Percentiles rank a stretch among this genome's conserved stretches.
phyloP scores from a whole-genome alignment of 768 basidiomycete genomes.

The Rhizopogon salebrosus region DNA sequence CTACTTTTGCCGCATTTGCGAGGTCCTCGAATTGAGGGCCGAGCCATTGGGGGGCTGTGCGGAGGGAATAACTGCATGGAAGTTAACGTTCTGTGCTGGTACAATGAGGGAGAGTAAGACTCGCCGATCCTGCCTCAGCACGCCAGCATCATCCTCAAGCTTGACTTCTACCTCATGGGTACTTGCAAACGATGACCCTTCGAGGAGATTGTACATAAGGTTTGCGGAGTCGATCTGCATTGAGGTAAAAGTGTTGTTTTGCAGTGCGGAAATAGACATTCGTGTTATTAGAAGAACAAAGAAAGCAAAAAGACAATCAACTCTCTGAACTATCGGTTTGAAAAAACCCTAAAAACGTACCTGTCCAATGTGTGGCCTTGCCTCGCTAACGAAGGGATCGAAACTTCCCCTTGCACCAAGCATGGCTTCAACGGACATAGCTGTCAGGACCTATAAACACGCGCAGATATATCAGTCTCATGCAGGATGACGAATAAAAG shows the following conservation, averaged over 20 bases:
- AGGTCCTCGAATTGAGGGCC: constrained; percentile 85
- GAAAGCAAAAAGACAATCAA: background rate
- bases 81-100: background rate
- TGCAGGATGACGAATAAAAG: background rate
- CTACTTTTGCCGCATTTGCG: constrained; percentile 52
- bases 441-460: constrained; percentile 57
- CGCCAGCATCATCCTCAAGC: constrained; percentile 67
- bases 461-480: background rate
- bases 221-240: constrained; percentile 62
- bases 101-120: background rate
- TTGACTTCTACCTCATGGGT: constrained; percentile 68
- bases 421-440: constrained; percentile 81
- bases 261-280: background rate
- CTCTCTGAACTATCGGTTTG: background rate
- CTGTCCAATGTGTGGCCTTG: constrained; percentile 84
- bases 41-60: constrained; percentile 79
- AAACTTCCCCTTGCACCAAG: constrained; percentile 67
- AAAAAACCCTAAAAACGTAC: constrained; percentile 20
- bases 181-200: constrained; percentile 64
- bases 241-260: background rate
- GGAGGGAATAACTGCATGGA: constrained; percentile 34
- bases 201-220: constrained; percentile 63
- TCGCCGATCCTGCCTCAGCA: constrained; percentile 78
- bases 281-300: background rate
- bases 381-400: constrained; percentile 69